Base-by-base conservation (phyloP, 106 monocot species). In the Amphibolis antarctica region DNA sequence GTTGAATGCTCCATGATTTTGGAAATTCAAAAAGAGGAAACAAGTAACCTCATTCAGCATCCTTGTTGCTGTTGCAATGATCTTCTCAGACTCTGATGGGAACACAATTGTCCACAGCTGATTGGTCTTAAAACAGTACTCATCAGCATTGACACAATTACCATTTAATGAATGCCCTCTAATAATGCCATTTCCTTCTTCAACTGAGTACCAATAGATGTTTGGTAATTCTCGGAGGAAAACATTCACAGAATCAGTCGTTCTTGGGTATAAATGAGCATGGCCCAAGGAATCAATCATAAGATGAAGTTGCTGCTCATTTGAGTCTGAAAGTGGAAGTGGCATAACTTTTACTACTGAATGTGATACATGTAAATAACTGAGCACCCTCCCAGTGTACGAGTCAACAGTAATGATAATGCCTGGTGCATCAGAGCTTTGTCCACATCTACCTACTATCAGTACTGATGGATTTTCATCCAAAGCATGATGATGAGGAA, bases 401-500 rank as follows among this genome's bases (percentile, higher is more conserved):
- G 87, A 84, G 79, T 99, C 98, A 74, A 99, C 56, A 70, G 92
- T 50, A 42, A 79, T 77, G 17, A 99, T 46, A 65, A 88, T 46
- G 65, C 91, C 91, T 7, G 60, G 52, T 27, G 77, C 66, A 69
- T 77, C 76, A 74, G 58, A 68, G 70, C n/a, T 49, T 73, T 42
- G 28, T 64, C 84, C 98, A 75, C 91, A 92, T 62, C 66, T 77
- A 46, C 88, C 84, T 62, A 92, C 81, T 48, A 92, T 74, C 72
- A 99, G 76, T 76, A 99, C 55, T 66, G 98, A 91, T 56, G 98
- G 98, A 53, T 85, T 92, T 57, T 91, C 82, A 67, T 81, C 66
- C 82, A 99, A 51, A 53, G 88, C 98, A 75, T 77, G 80, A 71
- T 88, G 88, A 76, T 99, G 98, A 69, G 91, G 98, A 68, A 91